A percentile compares a stretch with the other conserved stretches of the same genome.
Conservation (phyloP, 495 filamentous ascomycete genomes). For the Podospora comata region DNA sequence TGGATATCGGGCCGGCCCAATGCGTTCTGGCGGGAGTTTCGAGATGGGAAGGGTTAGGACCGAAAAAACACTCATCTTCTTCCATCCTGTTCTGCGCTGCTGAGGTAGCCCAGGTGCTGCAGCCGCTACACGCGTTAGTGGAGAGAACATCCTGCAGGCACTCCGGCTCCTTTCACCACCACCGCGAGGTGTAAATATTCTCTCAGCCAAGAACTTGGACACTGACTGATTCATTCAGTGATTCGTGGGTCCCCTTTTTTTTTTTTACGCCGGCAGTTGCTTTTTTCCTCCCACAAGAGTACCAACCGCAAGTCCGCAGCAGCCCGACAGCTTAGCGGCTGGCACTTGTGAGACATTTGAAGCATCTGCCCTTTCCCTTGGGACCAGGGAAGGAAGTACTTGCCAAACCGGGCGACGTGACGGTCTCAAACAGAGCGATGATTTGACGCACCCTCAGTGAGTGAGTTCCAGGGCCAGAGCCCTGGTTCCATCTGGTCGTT, state of each 20-base stretch:
- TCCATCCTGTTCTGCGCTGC: not conserved
- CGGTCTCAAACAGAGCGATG: conserved; percentile 31
- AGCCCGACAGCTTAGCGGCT: not conserved
- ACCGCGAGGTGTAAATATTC: no score
- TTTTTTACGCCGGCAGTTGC: not conserved
- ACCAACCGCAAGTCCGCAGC: not conserved
- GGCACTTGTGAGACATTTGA: not conserved
- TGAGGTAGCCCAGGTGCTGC: not conserved
- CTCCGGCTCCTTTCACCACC: not conserved
- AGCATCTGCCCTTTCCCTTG: conserved; percentile 21
- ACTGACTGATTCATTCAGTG: not conserved
- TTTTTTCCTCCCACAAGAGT: not conserved
- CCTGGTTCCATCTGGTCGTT: conserved; percentile 13
- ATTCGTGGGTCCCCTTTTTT: not conserved
- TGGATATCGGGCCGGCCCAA: conserved; percentile 13
- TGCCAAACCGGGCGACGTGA: conserved; percentile 20
- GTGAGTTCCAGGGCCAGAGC: not conserved
- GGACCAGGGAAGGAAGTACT: conserved; percentile 10
- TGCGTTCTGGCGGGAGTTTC: not conserved
- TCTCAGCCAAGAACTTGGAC: no score
- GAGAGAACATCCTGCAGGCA: not conserved
- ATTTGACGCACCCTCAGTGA: conserved; percentile 12
- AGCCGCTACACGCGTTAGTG: not conserved
- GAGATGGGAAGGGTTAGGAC: not conserved
- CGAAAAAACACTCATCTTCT: not conserved